These are phyloP conservation scores for Neonectria sp. DNA, from an alignment of 2,329 filamentous ascomycete genomes.

Conservation along the genomic window DNA sequence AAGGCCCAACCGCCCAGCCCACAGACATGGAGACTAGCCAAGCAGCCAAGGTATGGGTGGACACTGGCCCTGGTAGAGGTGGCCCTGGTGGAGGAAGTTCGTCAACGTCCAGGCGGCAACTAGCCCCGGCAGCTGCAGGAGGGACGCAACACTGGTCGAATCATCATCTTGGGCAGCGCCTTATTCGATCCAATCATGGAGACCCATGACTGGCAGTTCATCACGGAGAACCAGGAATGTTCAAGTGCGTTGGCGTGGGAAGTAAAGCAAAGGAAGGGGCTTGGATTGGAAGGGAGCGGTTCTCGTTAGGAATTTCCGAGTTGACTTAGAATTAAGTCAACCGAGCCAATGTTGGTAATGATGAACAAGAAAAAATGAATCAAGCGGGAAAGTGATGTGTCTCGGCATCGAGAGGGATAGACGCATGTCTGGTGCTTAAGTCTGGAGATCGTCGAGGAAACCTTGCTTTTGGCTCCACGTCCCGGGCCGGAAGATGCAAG, in stretches of 20 bases:
- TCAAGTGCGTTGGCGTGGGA: conserved; percentile 3
- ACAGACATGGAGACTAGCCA: conserved; percentile 40
- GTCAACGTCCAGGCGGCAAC: conserved; percentile 42
- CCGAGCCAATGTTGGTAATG: conserved; percentile 9
- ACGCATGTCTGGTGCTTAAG: neutral
- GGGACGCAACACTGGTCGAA: conserved; percentile 35
- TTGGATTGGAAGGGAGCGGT: conserved; percentile 8
- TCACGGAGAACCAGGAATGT: conserved; percentile 25
- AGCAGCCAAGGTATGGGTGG: conserved; percentile 42
- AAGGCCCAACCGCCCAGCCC: conserved; percentile 33
- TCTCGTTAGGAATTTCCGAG: conserved; percentile 3
- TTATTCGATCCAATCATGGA: conserved; percentile 36
- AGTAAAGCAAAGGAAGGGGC: conserved; percentile 18
- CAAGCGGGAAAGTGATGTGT: conserved; percentile 2
- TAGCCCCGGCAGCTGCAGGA: conserved; percentile 44
- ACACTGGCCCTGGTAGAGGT: conserved; percentile 39
- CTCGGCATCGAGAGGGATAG: conserved; percentile 7
- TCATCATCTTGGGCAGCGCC: conserved; percentile 33
- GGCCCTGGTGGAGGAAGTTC: conserved; percentile 34
- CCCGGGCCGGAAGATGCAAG: conserved; percentile 2
- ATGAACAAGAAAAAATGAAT: conserved; percentile 8
- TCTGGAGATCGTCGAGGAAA: neutral
- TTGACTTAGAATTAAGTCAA: conserved; percentile 12
- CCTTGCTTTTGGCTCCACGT: conserved; percentile 7
- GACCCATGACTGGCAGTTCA: conserved; percentile 20